Evolutionary conservation across 169 alveolate species (phyloP), one percentile per base, ranked within the genome.

Genomic region (Plasmodium blacklocki): DNA sequence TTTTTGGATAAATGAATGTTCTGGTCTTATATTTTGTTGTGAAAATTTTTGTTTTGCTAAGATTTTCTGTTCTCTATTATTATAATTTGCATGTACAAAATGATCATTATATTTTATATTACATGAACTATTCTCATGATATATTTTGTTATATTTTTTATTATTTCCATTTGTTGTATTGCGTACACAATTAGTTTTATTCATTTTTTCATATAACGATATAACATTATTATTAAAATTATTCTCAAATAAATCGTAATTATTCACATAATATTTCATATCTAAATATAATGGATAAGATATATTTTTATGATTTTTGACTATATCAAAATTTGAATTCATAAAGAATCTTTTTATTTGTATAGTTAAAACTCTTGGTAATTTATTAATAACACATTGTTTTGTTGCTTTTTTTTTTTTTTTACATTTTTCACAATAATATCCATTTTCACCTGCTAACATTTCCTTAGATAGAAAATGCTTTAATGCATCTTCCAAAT

Each of bases 361-460:
- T 3, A 93, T 71, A 39, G 89, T 91, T 73, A 93, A 62, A 9
- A 93, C 93, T 62, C 93, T 60, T 47, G 96, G 96, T 12, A 89
- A 75, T 49, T 89, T 85, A 72, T 89, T 88, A 5, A 93, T 80
- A 45, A 93, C 89, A 75, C 93, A 75, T 62, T 93, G 89, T 90
- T 91, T 93, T n/a, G 93, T 89, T 21, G 96, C 96, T 26, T 56
- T 83, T 68, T 88, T 93, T 66, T 91, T 88, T 29, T 83, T 49
- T 60, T 83, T 83, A 86, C 96, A 93, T 39, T 67, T 66, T 32
- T 89, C 92, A 73, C 96, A 93, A 76, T 88, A 73, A 89, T 93
- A 93, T 59, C 93, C 92, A 89, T 93, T 93, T 91, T 73, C 85
- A 29, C 89, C 85, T 64, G 67, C 74, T 63, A 93, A 58, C 64